Percentiles rank a stretch among this genome's conserved stretches.
Evolutionary conservation across 164 flowering plant genomes (phyloP).

Genomic region (Vitis amurensis): DNA sequence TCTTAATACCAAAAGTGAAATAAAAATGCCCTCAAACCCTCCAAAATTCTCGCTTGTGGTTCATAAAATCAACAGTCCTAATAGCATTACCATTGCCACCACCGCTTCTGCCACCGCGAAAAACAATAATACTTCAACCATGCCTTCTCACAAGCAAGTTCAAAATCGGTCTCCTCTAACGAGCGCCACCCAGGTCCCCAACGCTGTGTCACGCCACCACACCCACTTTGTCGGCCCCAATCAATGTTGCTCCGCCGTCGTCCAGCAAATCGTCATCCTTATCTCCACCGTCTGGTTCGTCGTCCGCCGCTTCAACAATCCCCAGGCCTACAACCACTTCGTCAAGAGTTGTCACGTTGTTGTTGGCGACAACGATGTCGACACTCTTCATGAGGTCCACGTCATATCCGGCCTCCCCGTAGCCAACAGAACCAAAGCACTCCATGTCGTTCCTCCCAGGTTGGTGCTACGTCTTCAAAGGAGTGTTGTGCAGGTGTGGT

Average conservation of each 20-base stretch:
- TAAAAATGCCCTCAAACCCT: slow-evolving; percentile 32
- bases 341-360: slow-evolving; percentile 70
- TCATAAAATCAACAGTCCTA: slow-evolving; percentile 20
- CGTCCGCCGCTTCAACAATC: slow-evolving; percentile 80
- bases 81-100: slow-evolving; percentile 5
- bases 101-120: not conserved
- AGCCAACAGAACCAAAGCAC: slow-evolving; percentile 31
- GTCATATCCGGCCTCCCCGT: slow-evolving; percentile 83
- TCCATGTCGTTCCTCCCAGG: no score
- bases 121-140: not conserved
- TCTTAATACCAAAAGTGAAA: not conserved
- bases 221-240: slow-evolving; percentile 47
- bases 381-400: slow-evolving; percentile 59
- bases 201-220: slow-evolving; percentile 49
- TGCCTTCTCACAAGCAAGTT: not conserved
- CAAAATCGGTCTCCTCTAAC: slow-evolving; percentile 11
- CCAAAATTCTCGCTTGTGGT: slow-evolving; percentile 28
- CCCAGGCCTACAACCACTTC: slow-evolving; percentile 78
- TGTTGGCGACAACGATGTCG: slow-evolving; percentile 61
- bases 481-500: no score
- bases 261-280: slow-evolving; percentile 60
- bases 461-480: no score
- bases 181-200: slow-evolving; percentile 37
- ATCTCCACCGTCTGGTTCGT: slow-evolving; percentile 76
- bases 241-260: slow-evolving; percentile 78